A percentile compares a stretch with the other conserved stretches of the same genome.
phyloP scores from a whole-genome alignment of 2,329 filamentous ascomycete species.

The Apiospora aurea region DNA sequence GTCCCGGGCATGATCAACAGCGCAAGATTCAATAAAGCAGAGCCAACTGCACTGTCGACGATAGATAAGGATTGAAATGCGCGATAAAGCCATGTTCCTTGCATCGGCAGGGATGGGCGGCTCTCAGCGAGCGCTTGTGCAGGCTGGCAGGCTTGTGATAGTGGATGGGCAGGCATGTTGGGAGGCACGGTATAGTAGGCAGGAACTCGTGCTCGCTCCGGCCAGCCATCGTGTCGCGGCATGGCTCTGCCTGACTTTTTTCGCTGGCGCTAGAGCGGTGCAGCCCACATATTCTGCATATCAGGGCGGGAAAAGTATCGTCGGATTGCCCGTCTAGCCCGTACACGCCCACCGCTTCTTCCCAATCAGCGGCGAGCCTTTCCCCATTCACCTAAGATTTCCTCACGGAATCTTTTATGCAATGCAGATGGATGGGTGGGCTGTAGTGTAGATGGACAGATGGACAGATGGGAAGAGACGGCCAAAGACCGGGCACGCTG shows the following conservation, averaged over 20 bases:
- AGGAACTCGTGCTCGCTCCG: neutral
- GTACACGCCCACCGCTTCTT: conserved; percentile 10
- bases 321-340: neutral
- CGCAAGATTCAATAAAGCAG: neutral
- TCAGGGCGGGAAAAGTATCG: conserved; percentile 10
- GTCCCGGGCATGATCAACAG: neutral
- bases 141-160: conserved; percentile 18
- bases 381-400: conserved; percentile 22
- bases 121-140: conserved; percentile 2
- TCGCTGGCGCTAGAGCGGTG: conserved; percentile 5
- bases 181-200: too few species aligned
- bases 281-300: conserved; percentile 17
- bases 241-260: neutral
- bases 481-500: neutral
- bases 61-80: neutral
- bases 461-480: neutral
- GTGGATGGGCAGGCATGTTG: neutral
- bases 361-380: conserved; percentile 14
- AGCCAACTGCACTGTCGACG: neutral
- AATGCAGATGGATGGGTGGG: conserved; percentile 11
- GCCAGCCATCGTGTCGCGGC: neutral
- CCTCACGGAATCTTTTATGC: conserved; percentile 8
- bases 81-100: conserved; percentile 21
- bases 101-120: conserved; percentile 10
- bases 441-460: neutral